Evolutionary conservation across 306 rosid genomes (phyloP), one percentile per base, ranked within the genome.

Genomic region (Prosopis cineraria): DNA sequence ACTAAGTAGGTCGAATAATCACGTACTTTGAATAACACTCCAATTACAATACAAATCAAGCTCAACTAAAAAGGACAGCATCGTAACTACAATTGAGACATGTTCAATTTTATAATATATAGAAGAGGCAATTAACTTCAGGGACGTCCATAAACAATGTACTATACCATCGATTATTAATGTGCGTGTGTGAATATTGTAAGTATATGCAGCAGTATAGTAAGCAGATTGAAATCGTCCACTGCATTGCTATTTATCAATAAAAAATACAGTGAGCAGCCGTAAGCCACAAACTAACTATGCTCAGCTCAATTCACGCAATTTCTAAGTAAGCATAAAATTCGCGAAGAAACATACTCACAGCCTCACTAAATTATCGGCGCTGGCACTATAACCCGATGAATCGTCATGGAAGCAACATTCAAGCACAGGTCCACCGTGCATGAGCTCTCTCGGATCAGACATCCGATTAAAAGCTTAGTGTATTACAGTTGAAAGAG

Each of bases 331-430:
- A 41, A 67, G 34, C 53, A 40, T 50, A 39, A 22, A 24, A 56
- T 24, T 56, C 31, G 17, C 10, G 1, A 22, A 56, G 14, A 56
- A 41, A 55, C 55, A 4, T 41, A 72, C 79, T 79, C 7, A 93
- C 95, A 94, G 68, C 41, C 96, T 78, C 22, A 94, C 97, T 3
- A 90, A 87, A 55, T 92, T 84, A 72, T 94, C 98, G 25, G 88
- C 90, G 41, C 93, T 12, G n/a, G 74, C 98, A 37, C 91, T 94
- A 80, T 92, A 94, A 10, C 97, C 97, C 0, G 98, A 94, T 7
- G 96, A 88, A 73, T 92, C 97, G 9, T 92, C 97, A 47, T 94
- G 97, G 91, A 94, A 94, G 85, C 95, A 92, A 69, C 98, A 94
- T 30, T 94, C 95, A 52, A 94, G 96, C 5, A 94, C 93, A 9